phyloP scores from a whole-genome alignment of 2,329 filamentous ascomycete genomes.

The Penicillium sclerotiorum region DNA sequence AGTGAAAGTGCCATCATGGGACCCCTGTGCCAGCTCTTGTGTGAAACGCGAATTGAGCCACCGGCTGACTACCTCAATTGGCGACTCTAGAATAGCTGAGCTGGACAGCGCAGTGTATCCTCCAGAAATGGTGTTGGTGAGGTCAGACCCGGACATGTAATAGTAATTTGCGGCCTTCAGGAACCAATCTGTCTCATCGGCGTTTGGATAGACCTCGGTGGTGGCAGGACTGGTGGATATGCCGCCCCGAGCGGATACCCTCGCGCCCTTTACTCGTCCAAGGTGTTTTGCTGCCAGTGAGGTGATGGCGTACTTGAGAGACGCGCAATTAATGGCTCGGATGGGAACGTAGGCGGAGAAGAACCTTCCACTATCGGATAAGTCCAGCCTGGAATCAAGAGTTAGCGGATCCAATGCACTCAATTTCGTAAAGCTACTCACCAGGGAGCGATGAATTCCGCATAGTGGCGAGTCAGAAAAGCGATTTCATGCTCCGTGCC shows the following conservation, averaged over 20 bases:
- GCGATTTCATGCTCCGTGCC: constrained; percentile 43
- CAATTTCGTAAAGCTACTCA: constrained; percentile 23
- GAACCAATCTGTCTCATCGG: constrained; percentile 57
- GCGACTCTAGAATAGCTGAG: constrained; percentile 33
- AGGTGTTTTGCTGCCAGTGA: constrained; percentile 46
- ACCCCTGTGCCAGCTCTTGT: constrained; percentile 12
- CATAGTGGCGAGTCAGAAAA: constrained; percentile 42
- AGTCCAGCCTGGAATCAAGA: constrained; percentile 34
- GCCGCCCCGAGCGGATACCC: constrained; percentile 19
- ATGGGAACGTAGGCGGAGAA: constrained; percentile 42
- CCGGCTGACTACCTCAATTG: constrained; percentile 31
- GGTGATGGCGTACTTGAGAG: constrained; percentile 40
- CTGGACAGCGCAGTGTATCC: constrained; percentile 33
- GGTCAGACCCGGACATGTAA: constrained; percentile 58
- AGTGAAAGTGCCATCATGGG: constrained; percentile 26
- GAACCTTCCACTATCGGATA: constrained; percentile 44
- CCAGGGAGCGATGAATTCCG: constrained; percentile 40
- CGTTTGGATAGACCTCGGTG: constrained; percentile 56
- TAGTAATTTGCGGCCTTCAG: constrained; percentile 65
- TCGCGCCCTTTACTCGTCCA: constrained; percentile 35
- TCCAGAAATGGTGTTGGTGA: constrained; percentile 42
- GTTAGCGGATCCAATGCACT: background rate
- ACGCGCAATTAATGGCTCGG: constrained; percentile 37
- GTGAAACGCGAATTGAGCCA: constrained; percentile 24
- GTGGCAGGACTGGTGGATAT: constrained; percentile 46